Conservation (phyloP, 179 eudicot genomes). For the Pouteria campechiana region DNA sequence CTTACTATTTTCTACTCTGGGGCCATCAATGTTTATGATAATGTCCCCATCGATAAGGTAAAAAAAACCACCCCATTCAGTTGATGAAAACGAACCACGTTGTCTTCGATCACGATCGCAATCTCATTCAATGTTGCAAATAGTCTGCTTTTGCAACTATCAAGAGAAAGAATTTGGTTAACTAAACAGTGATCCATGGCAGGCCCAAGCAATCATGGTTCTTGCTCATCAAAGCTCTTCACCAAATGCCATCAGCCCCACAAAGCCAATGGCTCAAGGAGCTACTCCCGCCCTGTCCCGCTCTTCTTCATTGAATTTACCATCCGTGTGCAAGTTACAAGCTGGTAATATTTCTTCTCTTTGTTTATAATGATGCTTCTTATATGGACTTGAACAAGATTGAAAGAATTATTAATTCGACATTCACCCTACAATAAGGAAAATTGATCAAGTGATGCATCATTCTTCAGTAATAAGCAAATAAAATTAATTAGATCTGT, state of each 20-base stretch:
- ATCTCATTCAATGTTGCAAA: not conserved
- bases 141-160: not conserved
- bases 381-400: too few relatives aligned
- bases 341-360: not conserved
- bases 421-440: too few relatives aligned
- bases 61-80: not conserved
- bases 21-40: not conserved
- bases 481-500: too few relatives aligned
- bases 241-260: not conserved
- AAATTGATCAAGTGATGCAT: too few relatives aligned
- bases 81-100: not conserved
- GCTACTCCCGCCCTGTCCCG: not conserved
- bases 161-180: not conserved
- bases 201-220: not conserved
- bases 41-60: not conserved
- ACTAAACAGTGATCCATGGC: not conserved
- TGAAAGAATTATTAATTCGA: too few relatives aligned
- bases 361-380: too few relatives aligned
- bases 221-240: not conserved
- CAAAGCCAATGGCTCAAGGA: not conserved
- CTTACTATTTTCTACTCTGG: not conserved
- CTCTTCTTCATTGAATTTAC: not conserved
- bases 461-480: too few relatives aligned
- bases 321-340: not conserved
- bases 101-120: not conserved